Percentiles rank a stretch among this genome's conserved stretches.
Conservation (phyloP, 1,284 basidiomycete species). For the Omphalotus olearius region DNA sequence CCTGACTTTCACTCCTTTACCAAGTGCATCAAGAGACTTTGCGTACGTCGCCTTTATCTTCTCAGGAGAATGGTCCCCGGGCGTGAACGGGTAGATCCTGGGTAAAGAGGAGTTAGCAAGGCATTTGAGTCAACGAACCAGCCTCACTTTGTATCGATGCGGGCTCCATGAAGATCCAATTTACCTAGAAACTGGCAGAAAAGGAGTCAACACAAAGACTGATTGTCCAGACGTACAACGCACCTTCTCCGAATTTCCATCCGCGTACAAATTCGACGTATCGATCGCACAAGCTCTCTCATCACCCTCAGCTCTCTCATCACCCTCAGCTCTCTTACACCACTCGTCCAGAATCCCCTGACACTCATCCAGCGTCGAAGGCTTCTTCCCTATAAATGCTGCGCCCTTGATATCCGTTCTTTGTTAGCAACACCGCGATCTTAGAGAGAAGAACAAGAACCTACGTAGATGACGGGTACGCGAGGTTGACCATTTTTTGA, state of each 20-base stretch:
- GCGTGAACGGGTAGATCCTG: slow-evolving; percentile 31
- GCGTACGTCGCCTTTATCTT: slow-evolving; percentile 29
- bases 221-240: not conserved
- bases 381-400: too few species aligned
- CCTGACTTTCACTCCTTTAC: slow-evolving; percentile 25
- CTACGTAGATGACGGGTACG: too few species aligned
- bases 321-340: not conserved
- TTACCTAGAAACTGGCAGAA: not conserved
- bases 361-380: not conserved
- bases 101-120: not conserved
- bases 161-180: not conserved
- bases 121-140: not conserved
- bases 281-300: slow-evolving; percentile 6
- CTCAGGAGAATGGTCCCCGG: slow-evolving; percentile 27
- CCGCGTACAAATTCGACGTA: slow-evolving; percentile 13
- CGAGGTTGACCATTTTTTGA: too few species aligned
- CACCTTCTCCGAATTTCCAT: slow-evolving; percentile 15
- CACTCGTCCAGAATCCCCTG: not conserved
- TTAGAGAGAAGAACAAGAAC: too few species aligned
- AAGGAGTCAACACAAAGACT: not conserved
- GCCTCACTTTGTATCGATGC: slow-evolving; percentile 6
- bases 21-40: slow-evolving; percentile 28
- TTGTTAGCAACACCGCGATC: too few species aligned
- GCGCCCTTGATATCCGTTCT: too few species aligned
- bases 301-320: not conserved